Percentiles rank a stretch among this genome's conserved stretches.
These are phyloP conservation scores for Termitomyces sp. DNA, from an alignment of 768 basidiomycete species.

Conservation along the genomic window DNA sequence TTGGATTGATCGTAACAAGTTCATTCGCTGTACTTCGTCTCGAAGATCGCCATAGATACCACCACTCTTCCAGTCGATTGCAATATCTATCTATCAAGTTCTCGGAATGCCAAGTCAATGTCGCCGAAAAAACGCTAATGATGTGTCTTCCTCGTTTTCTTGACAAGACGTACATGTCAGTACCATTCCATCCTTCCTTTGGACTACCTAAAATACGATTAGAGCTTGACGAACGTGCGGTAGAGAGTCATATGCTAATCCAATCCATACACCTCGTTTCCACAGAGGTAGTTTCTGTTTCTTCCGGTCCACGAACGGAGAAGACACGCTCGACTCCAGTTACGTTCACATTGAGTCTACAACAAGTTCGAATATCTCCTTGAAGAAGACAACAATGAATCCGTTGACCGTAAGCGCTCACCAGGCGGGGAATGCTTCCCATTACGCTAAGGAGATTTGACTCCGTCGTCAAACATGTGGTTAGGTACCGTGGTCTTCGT, in stretches of 20 bases:
- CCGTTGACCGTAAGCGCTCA: not conserved
- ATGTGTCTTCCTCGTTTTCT: not conserved
- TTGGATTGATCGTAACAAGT: not conserved
- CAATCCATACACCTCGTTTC: not conserved
- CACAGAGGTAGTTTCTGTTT: not conserved
- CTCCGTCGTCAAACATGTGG: not conserved
- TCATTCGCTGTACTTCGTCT: not conserved
- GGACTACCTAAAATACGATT: not conserved
- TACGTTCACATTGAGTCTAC: not conserved
- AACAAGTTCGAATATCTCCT: not conserved
- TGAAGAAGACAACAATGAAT: not conserved
- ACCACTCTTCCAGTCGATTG: not conserved
- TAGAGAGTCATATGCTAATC: not conserved
- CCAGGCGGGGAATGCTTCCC: not conserved
- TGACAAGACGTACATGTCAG: not conserved
- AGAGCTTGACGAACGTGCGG: not conserved
- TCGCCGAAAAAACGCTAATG: not conserved
- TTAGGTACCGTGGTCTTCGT: not conserved
- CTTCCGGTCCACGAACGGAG: not conserved
- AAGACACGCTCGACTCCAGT: not conserved
- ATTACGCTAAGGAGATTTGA: not conserved
- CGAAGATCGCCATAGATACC: slow-evolving; percentile 2
- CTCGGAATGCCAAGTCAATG: not conserved
- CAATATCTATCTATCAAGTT: not conserved
- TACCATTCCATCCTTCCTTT: not conserved